phyloP scores from a whole-genome alignment of 2,329 filamentous ascomycete species.

The Plenodomus biglobosus region DNA sequence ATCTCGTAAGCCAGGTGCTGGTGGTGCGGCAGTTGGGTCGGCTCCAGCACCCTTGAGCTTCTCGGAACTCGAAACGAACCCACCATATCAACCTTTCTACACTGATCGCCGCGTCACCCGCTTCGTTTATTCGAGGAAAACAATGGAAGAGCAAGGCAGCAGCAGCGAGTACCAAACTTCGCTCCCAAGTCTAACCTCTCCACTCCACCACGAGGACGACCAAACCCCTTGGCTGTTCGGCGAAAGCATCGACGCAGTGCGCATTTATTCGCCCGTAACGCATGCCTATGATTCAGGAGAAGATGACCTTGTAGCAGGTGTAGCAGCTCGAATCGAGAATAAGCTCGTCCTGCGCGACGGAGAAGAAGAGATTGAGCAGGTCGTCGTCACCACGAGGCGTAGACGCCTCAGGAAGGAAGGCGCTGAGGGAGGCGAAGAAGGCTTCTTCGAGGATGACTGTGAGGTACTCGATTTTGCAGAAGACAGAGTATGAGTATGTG shows the following conservation, averaged over 20 bases:
- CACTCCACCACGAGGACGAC: slow-evolving; percentile 41
- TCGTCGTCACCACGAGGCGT: slow-evolving; percentile 78
- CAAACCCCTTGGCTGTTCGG: slow-evolving; percentile 57
- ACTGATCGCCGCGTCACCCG: slow-evolving; percentile 83
- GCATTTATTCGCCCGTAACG: slow-evolving; percentile 45
- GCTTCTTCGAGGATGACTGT: slow-evolving; percentile 91
- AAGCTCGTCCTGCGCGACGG: slow-evolving; percentile 55
- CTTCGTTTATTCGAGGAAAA: slow-evolving; percentile 60
- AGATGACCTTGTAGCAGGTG: slow-evolving; percentile 55
- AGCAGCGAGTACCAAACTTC: slow-evolving; percentile 26
- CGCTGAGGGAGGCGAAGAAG: slow-evolving; percentile 62
- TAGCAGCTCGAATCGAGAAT: slow-evolving; percentile 45
- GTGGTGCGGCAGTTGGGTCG: slow-evolving; percentile 9
- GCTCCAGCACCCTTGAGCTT: slow-evolving; percentile 56
- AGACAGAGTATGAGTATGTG: slow-evolving; percentile 50
- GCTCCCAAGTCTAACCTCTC: slow-evolving; percentile 24
- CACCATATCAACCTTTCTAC: slow-evolving; percentile 94
- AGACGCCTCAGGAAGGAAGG: slow-evolving; percentile 56
- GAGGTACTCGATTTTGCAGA: slow-evolving; percentile 85
- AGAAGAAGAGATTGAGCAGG: slow-evolving; percentile 67
- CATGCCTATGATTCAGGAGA: slow-evolving; percentile 41
- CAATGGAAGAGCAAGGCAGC: slow-evolving; percentile 21
- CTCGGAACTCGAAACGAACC: slow-evolving; percentile 94
- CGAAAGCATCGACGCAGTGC: slow-evolving; percentile 51
- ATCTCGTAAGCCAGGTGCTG: slow-evolving; percentile 20